Conservation (phyloP, 2,329 filamentous ascomycete species). For the Penicillium polonicum region DNA sequence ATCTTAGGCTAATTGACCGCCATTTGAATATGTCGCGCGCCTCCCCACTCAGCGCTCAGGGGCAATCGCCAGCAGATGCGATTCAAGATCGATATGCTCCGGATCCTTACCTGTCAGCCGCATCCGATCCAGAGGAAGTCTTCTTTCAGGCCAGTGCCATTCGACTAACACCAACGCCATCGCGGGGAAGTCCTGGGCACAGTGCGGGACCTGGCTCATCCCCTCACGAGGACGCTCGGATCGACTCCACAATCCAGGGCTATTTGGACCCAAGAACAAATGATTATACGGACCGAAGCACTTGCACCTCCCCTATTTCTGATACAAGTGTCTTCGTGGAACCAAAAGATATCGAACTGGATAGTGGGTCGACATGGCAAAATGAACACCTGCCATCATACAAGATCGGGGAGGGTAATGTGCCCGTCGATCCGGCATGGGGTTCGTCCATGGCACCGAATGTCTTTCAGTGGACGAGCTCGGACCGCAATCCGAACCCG, state of each 20-base stretch:
- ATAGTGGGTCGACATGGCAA: slow-evolving; percentile 8
- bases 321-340: slow-evolving; percentile 14
- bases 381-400: slow-evolving; percentile 15
- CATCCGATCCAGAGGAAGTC: slow-evolving; percentile 40
- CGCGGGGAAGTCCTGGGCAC: slow-evolving; percentile 19
- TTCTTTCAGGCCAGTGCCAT: slow-evolving; percentile 36
- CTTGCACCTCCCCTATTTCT: slow-evolving; percentile 11
- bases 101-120: slow-evolving; percentile 42
- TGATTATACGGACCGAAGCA: slow-evolving; percentile 11
- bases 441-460: slow-evolving; percentile 20
- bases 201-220: slow-evolving; percentile 17
- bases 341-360: slow-evolving; percentile 21
- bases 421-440: slow-evolving; percentile 10
- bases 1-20: slow-evolving; percentile 1
- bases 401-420: slow-evolving; percentile 11
- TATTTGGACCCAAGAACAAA: slow-evolving; percentile 12
- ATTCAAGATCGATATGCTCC: slow-evolving; percentile 35
- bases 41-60: slow-evolving; percentile 19
- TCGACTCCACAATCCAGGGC: slow-evolving; percentile 15
- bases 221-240: slow-evolving; percentile 16
- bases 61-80: slow-evolving; percentile 25
- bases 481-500: slow-evolving; percentile 32
- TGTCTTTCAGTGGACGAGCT: slow-evolving; percentile 35
- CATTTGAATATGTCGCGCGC: slow-evolving; percentile 24
- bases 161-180: slow-evolving; percentile 34